Evolutionary conservation across 164 flowering plant genomes (phyloP), one percentile per base, ranked within the genome.

Genomic region (Protea cynaroides): DNA sequence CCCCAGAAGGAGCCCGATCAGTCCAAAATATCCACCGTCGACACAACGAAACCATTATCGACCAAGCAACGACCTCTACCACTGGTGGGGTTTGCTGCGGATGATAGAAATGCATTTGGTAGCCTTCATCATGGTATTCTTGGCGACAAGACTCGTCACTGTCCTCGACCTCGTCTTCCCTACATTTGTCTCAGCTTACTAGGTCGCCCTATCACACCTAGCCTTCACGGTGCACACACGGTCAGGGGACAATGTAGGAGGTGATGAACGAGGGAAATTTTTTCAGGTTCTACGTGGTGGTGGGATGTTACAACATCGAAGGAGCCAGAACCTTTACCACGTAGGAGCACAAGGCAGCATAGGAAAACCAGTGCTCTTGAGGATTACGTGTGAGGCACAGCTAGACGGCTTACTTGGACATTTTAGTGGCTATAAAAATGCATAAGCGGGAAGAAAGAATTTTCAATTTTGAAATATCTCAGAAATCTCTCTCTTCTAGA

Each of bases 61-160:
- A 52, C 5, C 72, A 70, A 14, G 4, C 75, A 0, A 0, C 84
- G 88, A 1, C 69, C 87, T n/a, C n/a, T n/a, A n/a, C n/a, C n/a
- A n/a, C n/a, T n/a, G n/a, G 87, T 94, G 96, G 95, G 97, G 0
- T n/a, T 90, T 97, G 0, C 78, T 94, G 24, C 87, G 95, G 0
- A 86, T 90, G 0, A 89, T 90, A 24, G 98, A 94, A 37, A 85
- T 94, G 15, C 98, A 94, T 64, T 81, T 94, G 10, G 97, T 94
- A 11, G 97, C 95, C 18, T 93, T 93, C 85, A 89, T 93, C 15
- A 85, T 90, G 91, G 97, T 93, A 5, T 89, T 93, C 80, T 94
- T 96, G 1, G 88, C 75, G 0, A 94, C 96, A 53, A 97, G 98
- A 8, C 88, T 94, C 7, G 96, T 94, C 63, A 93, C 98, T 1